Evolutionary conservation across 139 green algal genomes (phyloP), one percentile per base, ranked within the genome.

Genomic region (Chlorella ohadii): DNA sequence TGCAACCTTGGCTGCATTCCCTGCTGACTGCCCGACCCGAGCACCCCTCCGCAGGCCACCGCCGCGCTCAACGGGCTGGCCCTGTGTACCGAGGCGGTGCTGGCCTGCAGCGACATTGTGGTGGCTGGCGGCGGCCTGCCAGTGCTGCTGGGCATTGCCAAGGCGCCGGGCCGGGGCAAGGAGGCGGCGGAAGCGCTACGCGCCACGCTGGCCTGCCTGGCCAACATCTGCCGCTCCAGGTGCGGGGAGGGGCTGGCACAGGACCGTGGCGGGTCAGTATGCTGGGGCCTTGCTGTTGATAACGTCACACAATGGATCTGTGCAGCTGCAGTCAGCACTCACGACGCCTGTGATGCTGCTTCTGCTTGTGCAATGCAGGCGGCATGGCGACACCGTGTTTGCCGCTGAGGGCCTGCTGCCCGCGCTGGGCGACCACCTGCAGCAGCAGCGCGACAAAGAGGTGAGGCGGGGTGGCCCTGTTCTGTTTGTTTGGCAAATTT

Each of bases 31-130:
- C 23, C 0, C 33, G 33, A 1, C 11, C 44, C 63, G 16, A 4
- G 0, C 72, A 1, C 44, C 7, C 7, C 5, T 6, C 28, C 15
- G 55, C 74, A 81, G 74, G 74, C 33, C 17, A 39, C 65, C 3
- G 34, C 65, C 11, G 78, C 39, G 12, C 55, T 88, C 19, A 47
- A 83, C 27, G 59, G 63, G 3, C 70, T 87, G 38, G 75, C 74
- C 4, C 61, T 72, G 4, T 79, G 74, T 75, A 84, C 75, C 38
- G 83, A 84, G 23, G 83, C 83, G 4, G 44, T 56, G 44, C 66
- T 68, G 17, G 68, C 41, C 63, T 85, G 83, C 83, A 47, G 83
- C 25, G 70, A 74, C 83, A 84, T 87, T 71, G 74, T 79, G 11
- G 59, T 64, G 11, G 63, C 59, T 0, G 68, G 39, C 34, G 83